Evolutionary conservation across 805 yeast species (phyloP).

Genomic region (Kazachstania africana): DNA sequence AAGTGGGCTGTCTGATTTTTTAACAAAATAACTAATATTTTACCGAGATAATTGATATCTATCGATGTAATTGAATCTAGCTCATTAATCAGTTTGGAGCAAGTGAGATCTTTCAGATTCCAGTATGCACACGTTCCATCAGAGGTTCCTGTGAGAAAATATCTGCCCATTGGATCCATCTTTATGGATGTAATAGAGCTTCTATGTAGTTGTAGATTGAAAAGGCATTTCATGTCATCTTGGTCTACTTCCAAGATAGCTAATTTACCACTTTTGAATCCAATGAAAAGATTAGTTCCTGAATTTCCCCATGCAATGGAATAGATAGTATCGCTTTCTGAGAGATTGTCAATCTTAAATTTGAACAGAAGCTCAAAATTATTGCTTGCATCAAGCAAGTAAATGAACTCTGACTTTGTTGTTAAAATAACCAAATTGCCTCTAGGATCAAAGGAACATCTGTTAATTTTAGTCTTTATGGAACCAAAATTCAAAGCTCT

Average conservation of each 20-base stretch:
- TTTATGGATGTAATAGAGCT: conserved; percentile 36
- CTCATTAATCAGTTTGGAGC: conserved; percentile 8
- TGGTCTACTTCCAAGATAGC: conserved; percentile 11
- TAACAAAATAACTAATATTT: conserved; percentile 13
- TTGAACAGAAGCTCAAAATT: conserved; percentile 20
- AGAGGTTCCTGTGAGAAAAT: conserved; percentile 38
- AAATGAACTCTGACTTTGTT: conserved; percentile 29
- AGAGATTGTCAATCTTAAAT: conserved; percentile 2
- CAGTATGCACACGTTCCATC: conserved; percentile 21
- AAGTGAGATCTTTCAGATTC: conserved; percentile 12
- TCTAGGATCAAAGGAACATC: conserved; percentile 31
- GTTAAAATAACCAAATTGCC: conserved; percentile 37
- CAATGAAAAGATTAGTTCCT: conserved; percentile 32
- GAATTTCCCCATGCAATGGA: conserved; percentile 25
- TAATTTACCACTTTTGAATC: conserved; percentile 37
- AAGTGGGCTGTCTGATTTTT: conserved; percentile 11
- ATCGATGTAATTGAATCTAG: conserved; percentile 11
- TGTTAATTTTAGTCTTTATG: conserved; percentile 9
- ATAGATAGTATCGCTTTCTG: conserved; percentile 17
- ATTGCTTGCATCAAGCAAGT: conserved; percentile 25
- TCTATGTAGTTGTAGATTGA: conserved; percentile 34
- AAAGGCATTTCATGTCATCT: conserved; percentile 3
- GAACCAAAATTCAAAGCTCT: conserved; percentile 7
- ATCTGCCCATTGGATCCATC: conserved; percentile 42
- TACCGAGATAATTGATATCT: conserved; percentile 17